A percentile compares a stretch with the other conserved stretches of the same genome.
Evolutionary conservation across 129 eudicot genomes (phyloP).

Genomic region (Tagetes patula): DNA sequence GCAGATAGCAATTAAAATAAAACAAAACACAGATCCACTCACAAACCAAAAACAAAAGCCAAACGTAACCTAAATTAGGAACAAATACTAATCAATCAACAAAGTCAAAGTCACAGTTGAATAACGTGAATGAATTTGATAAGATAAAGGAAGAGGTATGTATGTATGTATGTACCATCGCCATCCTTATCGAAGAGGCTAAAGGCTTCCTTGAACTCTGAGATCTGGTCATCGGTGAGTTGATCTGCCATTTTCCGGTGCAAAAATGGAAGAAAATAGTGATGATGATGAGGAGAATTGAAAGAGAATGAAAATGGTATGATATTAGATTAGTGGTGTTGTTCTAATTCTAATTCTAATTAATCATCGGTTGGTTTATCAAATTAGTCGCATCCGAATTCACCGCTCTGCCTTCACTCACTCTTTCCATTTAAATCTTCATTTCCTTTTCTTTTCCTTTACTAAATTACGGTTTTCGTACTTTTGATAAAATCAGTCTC

Average conservation of each 20-base stretch:
- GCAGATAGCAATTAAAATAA: neutral
- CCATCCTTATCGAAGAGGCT: constrained; percentile 44
- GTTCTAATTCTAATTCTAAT: too few relatives aligned
- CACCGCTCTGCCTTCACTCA: constrained; percentile 5
- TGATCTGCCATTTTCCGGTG: constrained; percentile 36
- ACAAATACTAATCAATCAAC: neutral
- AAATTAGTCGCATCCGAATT: constrained; percentile 33
- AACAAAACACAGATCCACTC: neutral
- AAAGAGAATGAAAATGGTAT: neutral
- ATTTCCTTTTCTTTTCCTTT: neutral
- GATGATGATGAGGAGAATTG: neutral
- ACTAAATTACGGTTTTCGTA: neutral
- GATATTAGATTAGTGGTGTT: constrained; percentile 11
- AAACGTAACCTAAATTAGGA: neutral
- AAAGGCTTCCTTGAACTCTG: constrained; percentile 43
- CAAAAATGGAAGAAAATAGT: neutral
- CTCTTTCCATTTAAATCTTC: neutral
- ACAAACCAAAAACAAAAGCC: neutral
- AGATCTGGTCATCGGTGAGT: constrained; percentile 43
- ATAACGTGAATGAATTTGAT: neutral
- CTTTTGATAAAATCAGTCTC: too few relatives aligned
- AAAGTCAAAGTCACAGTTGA: neutral
- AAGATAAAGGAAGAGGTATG: too few relatives aligned
- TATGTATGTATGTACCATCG: constrained; percentile 28
- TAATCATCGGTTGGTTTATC: constrained; percentile 34